Evolutionary conservation across 2,329 filamentous ascomycete species (phyloP).

Genomic region (Colletotrichum truncatum): DNA sequence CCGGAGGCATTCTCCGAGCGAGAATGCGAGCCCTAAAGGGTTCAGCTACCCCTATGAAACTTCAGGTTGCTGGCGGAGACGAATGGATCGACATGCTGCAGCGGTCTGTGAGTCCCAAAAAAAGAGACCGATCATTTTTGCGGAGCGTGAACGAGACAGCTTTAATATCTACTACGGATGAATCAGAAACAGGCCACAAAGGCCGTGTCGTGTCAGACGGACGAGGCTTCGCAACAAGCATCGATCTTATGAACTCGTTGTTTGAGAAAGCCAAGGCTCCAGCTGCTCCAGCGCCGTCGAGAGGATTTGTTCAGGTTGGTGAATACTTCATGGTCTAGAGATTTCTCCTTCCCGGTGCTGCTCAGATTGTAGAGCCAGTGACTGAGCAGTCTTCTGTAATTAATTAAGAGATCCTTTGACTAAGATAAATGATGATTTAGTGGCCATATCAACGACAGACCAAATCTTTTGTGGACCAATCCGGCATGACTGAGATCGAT

Average conservation of each 20-base stretch:
- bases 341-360: constrained; percentile 17
- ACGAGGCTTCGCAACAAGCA: constrained; percentile 83
- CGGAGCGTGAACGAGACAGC: constrained; percentile 63
- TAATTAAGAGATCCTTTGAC: constrained; percentile 42
- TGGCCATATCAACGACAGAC: constrained; percentile 86
- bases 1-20: constrained; percentile 70
- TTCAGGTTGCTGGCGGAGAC: constrained; percentile 74
- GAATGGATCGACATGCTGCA: constrained; percentile 95
- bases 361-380: background rate
- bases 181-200: constrained; percentile 38
- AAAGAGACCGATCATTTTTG: constrained; percentile 84
- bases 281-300: constrained; percentile 58
- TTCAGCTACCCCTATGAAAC: constrained; percentile 64
- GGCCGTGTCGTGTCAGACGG: constrained; percentile 53
- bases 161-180: constrained; percentile 49
- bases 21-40: constrained; percentile 71
- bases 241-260: constrained; percentile 95
- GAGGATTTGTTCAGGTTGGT: constrained; percentile 92
- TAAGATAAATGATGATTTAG: constrained; percentile 62
- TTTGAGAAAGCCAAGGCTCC: constrained; percentile 78
- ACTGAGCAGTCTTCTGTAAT: constrained; percentile 38
- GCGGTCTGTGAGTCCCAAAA: constrained; percentile 92
- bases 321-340: constrained; percentile 45
- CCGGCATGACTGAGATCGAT: constrained; percentile 70
- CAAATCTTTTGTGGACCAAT: constrained; percentile 71